Evolutionary conservation across 257 asterid genomes (phyloP).

Genomic region (Henckelia pumila): DNA sequence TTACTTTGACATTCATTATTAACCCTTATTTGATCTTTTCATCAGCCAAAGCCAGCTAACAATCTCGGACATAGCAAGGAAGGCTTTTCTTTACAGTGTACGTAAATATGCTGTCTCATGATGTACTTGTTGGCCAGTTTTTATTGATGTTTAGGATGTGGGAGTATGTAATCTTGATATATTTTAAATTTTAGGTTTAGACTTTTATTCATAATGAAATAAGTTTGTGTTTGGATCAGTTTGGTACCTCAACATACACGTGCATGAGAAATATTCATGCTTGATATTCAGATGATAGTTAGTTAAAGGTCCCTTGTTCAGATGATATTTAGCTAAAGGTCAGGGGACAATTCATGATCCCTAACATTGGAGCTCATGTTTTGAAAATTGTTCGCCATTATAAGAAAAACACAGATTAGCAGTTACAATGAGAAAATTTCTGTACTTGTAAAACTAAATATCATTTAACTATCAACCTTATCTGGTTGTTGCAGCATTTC

Average conservation of each 20-base stretch:
- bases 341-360: constrained; percentile 9
- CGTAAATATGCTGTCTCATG: constrained; percentile 29
- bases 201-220: constrained; percentile 1
- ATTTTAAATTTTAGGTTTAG: constrained; percentile 5
- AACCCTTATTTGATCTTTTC: constrained; percentile 28
- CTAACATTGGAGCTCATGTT: not conserved
- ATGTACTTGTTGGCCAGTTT: constrained; percentile 19
- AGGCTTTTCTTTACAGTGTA: constrained; percentile 98
- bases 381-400: not conserved
- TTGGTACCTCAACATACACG: constrained; percentile 1
- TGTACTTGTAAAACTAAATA: constrained; percentile 16
- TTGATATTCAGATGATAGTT: constrained; percentile 17
- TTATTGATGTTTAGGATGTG: constrained; percentile 5
- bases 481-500: constrained; percentile 74
- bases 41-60: constrained; percentile 91
- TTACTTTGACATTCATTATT: constrained; percentile 18
- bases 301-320: not conserved
- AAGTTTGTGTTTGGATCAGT: constrained; percentile 15
- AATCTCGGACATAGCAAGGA: constrained; percentile 93
- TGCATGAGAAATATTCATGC: constrained; percentile 8
- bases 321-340: not conserved
- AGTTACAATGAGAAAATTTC: not conserved
- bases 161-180: constrained; percentile 10
- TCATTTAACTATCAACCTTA: constrained; percentile 27
- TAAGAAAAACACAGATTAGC: not conserved